These are phyloP conservation scores for Fonticula alba DNA, from an alignment of 78 protist species.

Conservation along the genomic window DNA sequence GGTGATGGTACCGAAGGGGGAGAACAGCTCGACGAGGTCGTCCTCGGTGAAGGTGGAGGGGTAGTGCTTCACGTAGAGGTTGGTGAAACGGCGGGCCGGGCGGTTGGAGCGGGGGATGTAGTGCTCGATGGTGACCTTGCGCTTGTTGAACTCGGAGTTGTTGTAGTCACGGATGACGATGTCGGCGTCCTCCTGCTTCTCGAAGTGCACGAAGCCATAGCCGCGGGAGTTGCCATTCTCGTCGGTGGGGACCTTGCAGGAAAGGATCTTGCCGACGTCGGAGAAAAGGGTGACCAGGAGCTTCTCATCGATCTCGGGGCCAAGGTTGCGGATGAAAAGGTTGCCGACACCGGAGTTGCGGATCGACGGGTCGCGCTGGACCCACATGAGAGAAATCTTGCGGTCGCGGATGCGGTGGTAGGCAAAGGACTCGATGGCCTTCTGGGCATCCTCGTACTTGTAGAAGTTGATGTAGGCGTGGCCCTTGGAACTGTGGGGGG, in stretches of 20 bases:
- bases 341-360: constrained; percentile 89
- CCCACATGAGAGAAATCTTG: constrained; percentile 94
- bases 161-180: constrained; percentile 71
- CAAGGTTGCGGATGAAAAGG: constrained; percentile 90
- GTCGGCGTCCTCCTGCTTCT: constrained; percentile 66
- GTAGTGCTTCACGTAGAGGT: constrained; percentile 78
- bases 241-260: constrained; percentile 42
- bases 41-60: constrained; percentile 26
- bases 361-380: constrained; percentile 82
- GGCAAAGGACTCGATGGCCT: constrained; percentile 86
- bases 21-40: constrained; percentile 36
- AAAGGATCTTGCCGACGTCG: constrained; percentile 55
- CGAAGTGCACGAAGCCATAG: constrained; percentile 88
- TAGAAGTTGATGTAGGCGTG: constrained; percentile 93
- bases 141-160: constrained; percentile 63
- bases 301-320: constrained; percentile 58
- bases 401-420: constrained; percentile 57
- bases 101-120: constrained; percentile 65
- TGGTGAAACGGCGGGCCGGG: constrained; percentile 46
- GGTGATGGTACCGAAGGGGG: constrained; percentile 54
- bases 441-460: constrained; percentile 63
- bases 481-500: too few relatives aligned
- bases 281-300: constrained; percentile 69
- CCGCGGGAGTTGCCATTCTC: constrained; percentile 55
- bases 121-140: constrained; percentile 52